Percentiles rank a stretch among this genome's conserved stretches.
These are phyloP conservation scores for Tetrapisispora phaffii DNA, from an alignment of 805 yeast genomes.

Conservation along the genomic window DNA sequence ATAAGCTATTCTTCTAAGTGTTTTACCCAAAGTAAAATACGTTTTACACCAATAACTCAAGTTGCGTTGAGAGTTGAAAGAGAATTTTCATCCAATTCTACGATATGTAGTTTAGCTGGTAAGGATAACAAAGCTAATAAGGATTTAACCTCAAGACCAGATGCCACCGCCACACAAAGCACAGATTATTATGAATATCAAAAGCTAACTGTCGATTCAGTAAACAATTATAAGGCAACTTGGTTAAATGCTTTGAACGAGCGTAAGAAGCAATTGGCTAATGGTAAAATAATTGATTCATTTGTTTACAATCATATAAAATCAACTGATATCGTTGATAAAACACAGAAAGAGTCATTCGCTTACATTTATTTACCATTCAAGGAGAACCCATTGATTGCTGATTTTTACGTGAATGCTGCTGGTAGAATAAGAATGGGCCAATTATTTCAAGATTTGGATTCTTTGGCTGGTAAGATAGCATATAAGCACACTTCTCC, in stretches of 20 bases:
- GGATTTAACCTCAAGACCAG: slow-evolving; percentile 35
- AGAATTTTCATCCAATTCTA: neutral
- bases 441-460: slow-evolving; percentile 87
- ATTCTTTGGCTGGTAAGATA: slow-evolving; percentile 87
- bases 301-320: slow-evolving; percentile 64
- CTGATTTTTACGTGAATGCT: slow-evolving; percentile 83
- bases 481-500: slow-evolving; percentile 92
- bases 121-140: slow-evolving; percentile 3
- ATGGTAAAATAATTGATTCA: slow-evolving; percentile 65
- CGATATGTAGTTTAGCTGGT: neutral
- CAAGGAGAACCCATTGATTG: slow-evolving; percentile 68
- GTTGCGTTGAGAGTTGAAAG: too few relatives aligned
- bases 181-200: slow-evolving; percentile 51
- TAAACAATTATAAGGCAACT: slow-evolving; percentile 42
- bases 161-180: slow-evolving; percentile 61
- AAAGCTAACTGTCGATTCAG: slow-evolving; percentile 27
- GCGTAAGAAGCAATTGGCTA: slow-evolving; percentile 55
- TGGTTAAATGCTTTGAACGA: slow-evolving; percentile 83
- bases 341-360: slow-evolving; percentile 70
- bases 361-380: slow-evolving; percentile 65
- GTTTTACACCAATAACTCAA: neutral
- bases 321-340: slow-evolving; percentile 59
- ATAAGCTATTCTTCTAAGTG: neutral
- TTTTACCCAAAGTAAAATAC: neutral
- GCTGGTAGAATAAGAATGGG: slow-evolving; percentile 89